A percentile compares a stretch with the other conserved stretches of the same genome.
Evolutionary conservation across 495 filamentous ascomycete species (phyloP).

Genomic region (Terfezia boudieri): DNA sequence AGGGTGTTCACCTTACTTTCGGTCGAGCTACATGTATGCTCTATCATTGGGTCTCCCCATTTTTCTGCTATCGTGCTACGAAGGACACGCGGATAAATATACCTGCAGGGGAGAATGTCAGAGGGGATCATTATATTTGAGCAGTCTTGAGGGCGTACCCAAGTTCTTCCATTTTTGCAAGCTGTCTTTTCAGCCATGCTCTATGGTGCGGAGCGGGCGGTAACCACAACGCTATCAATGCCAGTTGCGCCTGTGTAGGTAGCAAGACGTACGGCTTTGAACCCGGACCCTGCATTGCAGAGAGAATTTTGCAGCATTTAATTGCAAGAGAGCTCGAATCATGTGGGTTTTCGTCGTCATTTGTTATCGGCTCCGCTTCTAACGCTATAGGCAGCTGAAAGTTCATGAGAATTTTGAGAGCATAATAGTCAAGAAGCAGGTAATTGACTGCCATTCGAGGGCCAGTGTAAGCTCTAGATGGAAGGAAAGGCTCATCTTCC

Average conservation of each 20-base stretch:
- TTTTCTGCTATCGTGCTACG: neutral
- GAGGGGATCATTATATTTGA: neutral
- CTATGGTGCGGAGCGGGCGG: constrained; percentile 46
- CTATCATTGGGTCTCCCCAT: neutral
- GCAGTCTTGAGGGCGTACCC: constrained; percentile 38
- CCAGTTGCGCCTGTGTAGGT: constrained; percentile 52
- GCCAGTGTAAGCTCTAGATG: constrained; percentile 41
- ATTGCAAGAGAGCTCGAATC: constrained; percentile 27
- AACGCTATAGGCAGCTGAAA: constrained; percentile 40
- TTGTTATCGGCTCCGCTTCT: constrained; percentile 37
- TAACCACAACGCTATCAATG: constrained; percentile 54
- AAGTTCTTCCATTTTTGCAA: constrained; percentile 52
- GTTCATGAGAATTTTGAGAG: constrained; percentile 56
- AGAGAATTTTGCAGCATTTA: constrained; percentile 46
- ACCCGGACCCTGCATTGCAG: constrained; percentile 55
- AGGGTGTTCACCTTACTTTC: too few species aligned
- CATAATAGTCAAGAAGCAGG: constrained; percentile 53
- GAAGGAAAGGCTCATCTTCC: constrained; percentile 41
- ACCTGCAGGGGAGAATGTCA: neutral
- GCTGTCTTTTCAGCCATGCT: constrained; percentile 66
- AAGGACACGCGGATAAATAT: neutral
- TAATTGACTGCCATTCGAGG: constrained; percentile 52
- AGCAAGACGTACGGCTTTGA: constrained; percentile 49
- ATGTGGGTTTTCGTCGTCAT: constrained; percentile 64
- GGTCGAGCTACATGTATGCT: too few species aligned